Conservation (phyloP, 164 flowering plant species). For the Vitis rupestris region DNA sequence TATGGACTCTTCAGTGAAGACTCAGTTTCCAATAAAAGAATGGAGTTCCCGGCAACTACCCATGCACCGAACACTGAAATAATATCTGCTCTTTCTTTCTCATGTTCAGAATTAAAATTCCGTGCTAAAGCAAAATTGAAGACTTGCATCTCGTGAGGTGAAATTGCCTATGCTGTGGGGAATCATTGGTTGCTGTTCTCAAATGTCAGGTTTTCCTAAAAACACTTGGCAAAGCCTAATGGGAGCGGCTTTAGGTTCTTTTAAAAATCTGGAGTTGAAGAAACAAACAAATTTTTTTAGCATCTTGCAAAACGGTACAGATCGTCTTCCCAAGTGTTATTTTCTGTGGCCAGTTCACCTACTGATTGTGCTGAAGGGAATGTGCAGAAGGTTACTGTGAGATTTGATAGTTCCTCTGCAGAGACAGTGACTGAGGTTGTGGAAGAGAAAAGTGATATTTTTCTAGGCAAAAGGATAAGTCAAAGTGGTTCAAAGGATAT, state of each 20-base stretch:
- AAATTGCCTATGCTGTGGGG: constrained; percentile 75
- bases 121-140: too few relatives aligned
- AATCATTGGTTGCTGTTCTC: constrained; percentile 52
- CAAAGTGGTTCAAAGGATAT: constrained; percentile 16
- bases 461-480: constrained; percentile 17
- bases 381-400: constrained; percentile 9
- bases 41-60: too few relatives aligned
- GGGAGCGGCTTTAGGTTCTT: constrained; percentile 70
- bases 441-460: constrained; percentile 20
- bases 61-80: too few relatives aligned
- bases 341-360: constrained; percentile 2
- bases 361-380: background rate
- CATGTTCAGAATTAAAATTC: too few relatives aligned
- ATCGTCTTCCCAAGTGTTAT: constrained; percentile 63
- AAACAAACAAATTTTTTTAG: constrained; percentile 37
- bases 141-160: constrained; percentile 21
- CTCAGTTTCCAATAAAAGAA: too few relatives aligned
- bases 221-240: constrained; percentile 64
- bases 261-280: constrained; percentile 28
- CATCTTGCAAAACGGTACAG: constrained; percentile 54
- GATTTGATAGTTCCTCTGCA: background rate
- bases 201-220: constrained; percentile 44
- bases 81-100: too few relatives aligned
- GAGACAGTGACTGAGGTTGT: constrained; percentile 7
- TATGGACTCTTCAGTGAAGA: too few relatives aligned